phyloP scores from a whole-genome alignment of 208 protist species.

The Wallacemonas collosoma region DNA sequence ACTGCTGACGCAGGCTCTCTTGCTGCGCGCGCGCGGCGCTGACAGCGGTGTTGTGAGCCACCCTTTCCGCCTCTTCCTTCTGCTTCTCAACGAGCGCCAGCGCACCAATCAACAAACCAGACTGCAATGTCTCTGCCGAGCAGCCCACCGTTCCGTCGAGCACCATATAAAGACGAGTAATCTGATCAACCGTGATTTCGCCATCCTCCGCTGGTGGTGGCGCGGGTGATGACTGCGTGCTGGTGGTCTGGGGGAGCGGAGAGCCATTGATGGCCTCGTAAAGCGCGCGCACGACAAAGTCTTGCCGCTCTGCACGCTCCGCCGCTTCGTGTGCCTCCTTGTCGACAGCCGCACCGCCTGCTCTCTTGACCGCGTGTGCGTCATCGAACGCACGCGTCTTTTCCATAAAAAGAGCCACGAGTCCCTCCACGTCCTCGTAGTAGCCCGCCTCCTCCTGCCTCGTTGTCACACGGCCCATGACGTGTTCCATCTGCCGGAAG shows the following conservation, averaged over 20 bases:
- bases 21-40: slow-evolving; percentile 34
- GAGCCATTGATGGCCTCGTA: slow-evolving; percentile 33
- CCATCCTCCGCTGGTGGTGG: slow-evolving; percentile 31
- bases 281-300: slow-evolving; percentile 22
- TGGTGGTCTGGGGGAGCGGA: background rate
- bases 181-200: slow-evolving; percentile 50
- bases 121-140: slow-evolving; percentile 32
- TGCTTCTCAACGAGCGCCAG: slow-evolving; percentile 60
- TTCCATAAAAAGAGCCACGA: slow-evolving; percentile 60
- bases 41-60: slow-evolving; percentile 23
- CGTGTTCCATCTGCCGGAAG: slow-evolving; percentile 69
- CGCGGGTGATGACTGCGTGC: background rate
- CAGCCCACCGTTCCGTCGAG: slow-evolving; percentile 45
- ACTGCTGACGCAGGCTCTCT: slow-evolving; percentile 35
- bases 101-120: slow-evolving; percentile 63
- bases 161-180: slow-evolving; percentile 57
- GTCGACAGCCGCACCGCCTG: slow-evolving; percentile 26
- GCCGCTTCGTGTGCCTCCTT: slow-evolving; percentile 11
- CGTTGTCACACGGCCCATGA: slow-evolving; percentile 69
- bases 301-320: background rate
- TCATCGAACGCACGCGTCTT: slow-evolving; percentile 11
- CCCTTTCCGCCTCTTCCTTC: slow-evolving; percentile 46
- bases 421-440: slow-evolving; percentile 80
- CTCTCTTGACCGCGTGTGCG: slow-evolving; percentile 15
- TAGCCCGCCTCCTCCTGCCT: slow-evolving; percentile 68